These are phyloP conservation scores for Malus orientalis DNA, from an alignment of 306 rosid species.

Conservation along the genomic window DNA sequence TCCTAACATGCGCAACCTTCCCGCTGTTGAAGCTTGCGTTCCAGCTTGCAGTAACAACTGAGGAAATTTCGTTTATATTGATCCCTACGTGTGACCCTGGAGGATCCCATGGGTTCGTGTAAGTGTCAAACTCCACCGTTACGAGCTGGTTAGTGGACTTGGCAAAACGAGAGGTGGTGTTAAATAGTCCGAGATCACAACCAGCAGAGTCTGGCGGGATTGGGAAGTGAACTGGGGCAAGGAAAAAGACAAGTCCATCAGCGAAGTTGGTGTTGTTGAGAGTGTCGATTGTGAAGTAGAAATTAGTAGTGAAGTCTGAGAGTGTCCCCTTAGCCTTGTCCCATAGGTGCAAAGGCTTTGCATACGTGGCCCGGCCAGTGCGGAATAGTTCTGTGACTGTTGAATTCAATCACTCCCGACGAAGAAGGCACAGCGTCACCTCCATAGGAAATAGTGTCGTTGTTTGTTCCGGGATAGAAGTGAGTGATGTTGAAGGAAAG, in stretches of 20 bases:
- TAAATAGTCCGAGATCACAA: conserved; percentile 2
- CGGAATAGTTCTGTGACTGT: not conserved
- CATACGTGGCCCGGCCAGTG: not conserved
- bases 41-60: not conserved
- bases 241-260: conserved; percentile 14
- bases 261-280: not conserved
- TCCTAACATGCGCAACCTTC: not conserved
- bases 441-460: not conserved
- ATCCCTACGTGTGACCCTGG: conserved; percentile 1
- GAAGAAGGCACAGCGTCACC: not conserved
- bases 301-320: conserved; percentile 9
- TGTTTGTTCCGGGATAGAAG: too few species aligned
- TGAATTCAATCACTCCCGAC: not conserved
- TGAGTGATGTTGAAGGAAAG: too few species aligned
- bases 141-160: not conserved
- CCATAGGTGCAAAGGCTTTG: conserved; percentile 6
- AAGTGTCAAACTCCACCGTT: conserved; percentile 16
- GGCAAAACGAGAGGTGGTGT: not conserved
- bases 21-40: not conserved
- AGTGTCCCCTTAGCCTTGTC: not conserved
- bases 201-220: conserved; percentile 11
- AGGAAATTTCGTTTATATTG: not conserved
- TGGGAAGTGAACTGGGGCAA: not conserved
- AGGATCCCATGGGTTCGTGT: not conserved
- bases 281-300: conserved; percentile 7